Conservation (phyloP, 257 asterid genomes). For the Scutellaria baicalensis region DNA sequence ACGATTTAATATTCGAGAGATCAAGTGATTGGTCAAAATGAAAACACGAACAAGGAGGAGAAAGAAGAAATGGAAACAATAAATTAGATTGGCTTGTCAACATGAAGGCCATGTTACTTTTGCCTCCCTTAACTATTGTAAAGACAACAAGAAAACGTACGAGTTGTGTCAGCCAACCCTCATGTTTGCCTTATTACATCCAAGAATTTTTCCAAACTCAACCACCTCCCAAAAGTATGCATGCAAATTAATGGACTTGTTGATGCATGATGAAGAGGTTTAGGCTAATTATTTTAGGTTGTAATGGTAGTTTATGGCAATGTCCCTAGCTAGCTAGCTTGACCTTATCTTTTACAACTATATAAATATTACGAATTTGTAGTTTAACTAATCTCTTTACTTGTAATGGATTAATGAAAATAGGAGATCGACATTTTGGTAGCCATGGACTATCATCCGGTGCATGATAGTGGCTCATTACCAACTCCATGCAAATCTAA, state of each 20-base stretch:
- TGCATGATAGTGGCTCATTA: not conserved
- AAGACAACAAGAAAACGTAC: conserved; percentile 29
- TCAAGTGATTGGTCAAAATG: conserved; percentile 15
- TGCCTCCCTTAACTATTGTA: conserved; percentile 38
- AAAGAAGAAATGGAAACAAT: conserved; percentile 16
- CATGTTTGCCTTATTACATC: conserved; percentile 17
- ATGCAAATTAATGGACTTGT: not conserved
- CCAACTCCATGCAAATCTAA: not conserved
- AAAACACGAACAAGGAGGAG: not conserved
- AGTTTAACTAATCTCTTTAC: no score
- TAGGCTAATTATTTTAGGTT: conserved; percentile 6
- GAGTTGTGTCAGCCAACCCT: conserved; percentile 13
- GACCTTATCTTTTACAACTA: not conserved
- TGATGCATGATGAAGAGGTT: not conserved
- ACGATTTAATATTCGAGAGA: not conserved
- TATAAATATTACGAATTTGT: no score
- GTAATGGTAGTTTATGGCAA: not conserved
- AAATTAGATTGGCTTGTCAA: conserved; percentile 10
- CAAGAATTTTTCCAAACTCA: conserved; percentile 6
- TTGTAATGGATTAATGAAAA: not conserved
- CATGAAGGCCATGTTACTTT: conserved; percentile 54
- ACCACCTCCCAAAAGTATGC: not conserved
- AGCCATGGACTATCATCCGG: not conserved
- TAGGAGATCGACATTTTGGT: not conserved
- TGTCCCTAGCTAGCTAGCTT: not conserved